Base-by-base conservation (phyloP, 2,329 filamentous ascomycete genomes). In the Pseudocercospora musae region DNA sequence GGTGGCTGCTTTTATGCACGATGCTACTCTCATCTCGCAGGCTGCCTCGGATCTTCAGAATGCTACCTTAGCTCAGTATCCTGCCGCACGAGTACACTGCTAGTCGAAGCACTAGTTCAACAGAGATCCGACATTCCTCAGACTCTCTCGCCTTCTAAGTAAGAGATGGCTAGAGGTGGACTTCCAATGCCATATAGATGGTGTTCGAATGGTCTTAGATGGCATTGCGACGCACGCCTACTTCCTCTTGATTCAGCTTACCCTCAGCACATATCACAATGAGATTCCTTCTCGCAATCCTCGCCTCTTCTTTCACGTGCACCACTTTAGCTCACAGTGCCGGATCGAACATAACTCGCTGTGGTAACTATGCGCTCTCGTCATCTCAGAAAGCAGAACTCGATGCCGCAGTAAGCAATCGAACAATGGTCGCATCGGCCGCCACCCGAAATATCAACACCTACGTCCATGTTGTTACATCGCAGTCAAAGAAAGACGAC, bases 381-480 rank as follows among this genome's bases (percentile, higher is more conserved):
- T 37, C 52, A 8, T 54, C 29, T 1, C 52, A 37, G n/a, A 54
- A 54, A 54, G 52, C 52, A 33, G 27, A 37, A 23, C 49, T 62
- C 13, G 60, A 62, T 44, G 42, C 18, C 2, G 48, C 57, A 11
- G 31, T 54, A n/a, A 50, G 33, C 48, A 57, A 62, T 8, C 42
- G 55, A 27, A 62, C 55, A 13, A 58, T 37, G 37, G 13, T 40
- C 60, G 52, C 42, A 18, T 46, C 52, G 7, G 10, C 44, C 25
- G 54, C 53, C n/a, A 29, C 44, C 3, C 60, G 60, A 37, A 57
- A 63, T n/a, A 33, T 62, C n/a, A 50, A 64, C 6, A 60, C 60
- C 4, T 74, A 78, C 64, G 77, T 79, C 70, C 78, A 79, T 66
- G 74, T 79, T 42, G 73, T 79, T 20, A 70, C 73, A 46, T 74